Evolutionary conservation across 257 asterid genomes (phyloP).

Genomic region (Plantago elongata): DNA sequence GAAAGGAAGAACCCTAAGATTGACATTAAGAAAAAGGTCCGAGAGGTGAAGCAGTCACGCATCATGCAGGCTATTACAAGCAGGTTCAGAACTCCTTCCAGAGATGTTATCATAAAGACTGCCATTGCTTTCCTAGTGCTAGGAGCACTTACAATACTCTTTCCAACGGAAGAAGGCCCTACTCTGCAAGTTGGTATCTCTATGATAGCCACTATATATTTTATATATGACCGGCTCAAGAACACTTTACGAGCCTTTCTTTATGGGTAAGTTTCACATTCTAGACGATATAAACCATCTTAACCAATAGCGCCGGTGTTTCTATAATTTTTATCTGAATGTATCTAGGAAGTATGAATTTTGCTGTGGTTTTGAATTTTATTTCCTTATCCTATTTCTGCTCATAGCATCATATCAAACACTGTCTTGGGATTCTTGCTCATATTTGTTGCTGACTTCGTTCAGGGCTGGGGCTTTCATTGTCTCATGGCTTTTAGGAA

Average conservation of each 20-base stretch:
- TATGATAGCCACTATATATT: conserved; percentile 60
- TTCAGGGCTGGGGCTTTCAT: conserved; percentile 81
- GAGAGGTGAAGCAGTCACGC: conserved; percentile 76
- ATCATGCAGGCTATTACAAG: conserved; percentile 70
- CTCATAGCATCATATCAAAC: background rate
- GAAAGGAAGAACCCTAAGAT: conserved; percentile 93
- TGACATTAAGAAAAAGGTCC: conserved; percentile 79
- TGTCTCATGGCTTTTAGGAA: conserved; percentile 90
- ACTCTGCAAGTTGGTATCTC: conserved; percentile 92
- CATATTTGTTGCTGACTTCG: conserved; percentile 2
- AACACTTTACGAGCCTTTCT: conserved; percentile 66
- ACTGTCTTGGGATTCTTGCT: conserved; percentile 10
- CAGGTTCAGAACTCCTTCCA: conserved; percentile 83
- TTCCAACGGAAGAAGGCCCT: conserved; percentile 98
- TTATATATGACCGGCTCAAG: conserved; percentile 75
- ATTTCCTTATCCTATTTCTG: background rate
- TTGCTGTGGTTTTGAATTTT: background rate
- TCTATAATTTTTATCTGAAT: too few relatives aligned
- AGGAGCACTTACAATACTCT: conserved; percentile 78
- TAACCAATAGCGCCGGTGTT: background rate
- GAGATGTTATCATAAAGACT: conserved; percentile 56
- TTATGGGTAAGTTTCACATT: conserved; percentile 59
- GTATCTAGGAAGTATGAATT: too few relatives aligned
- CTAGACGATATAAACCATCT: conserved; percentile 3
- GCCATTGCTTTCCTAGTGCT: conserved; percentile 68